Evolutionary conservation across 139 green algal genomes (phyloP).

Genomic region (Pycnococcus provasolii): DNA sequence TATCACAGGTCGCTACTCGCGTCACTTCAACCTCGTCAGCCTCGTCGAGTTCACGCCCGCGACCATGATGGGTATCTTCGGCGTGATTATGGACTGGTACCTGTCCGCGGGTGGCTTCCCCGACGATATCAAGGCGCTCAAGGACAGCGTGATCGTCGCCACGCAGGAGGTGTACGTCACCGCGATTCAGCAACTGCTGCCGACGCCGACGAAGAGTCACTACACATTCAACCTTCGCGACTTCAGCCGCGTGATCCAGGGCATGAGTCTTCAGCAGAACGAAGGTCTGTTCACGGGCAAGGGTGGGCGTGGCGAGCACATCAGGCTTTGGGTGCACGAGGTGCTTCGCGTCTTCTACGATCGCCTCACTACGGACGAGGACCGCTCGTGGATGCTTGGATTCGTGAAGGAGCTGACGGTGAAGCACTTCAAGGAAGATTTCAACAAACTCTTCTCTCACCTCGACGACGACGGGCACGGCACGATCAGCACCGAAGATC

Average conservation of each 20-base stretch:
- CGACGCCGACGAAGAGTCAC: constrained; percentile 35
- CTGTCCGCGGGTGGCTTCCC: constrained; percentile 7
- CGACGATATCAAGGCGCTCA: constrained; percentile 6
- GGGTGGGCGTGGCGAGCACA: constrained; percentile 9
- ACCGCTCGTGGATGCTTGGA: constrained; percentile 33
- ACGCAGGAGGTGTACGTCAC: constrained; percentile 32
- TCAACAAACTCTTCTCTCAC: constrained; percentile 36
- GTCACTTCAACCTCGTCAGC: constrained; percentile 32
- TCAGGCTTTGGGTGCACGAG: constrained; percentile 47
- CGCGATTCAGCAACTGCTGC: constrained; percentile 24
- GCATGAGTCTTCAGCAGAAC: constrained; percentile 21
- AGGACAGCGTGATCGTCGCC: constrained; percentile 13
- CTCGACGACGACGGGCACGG: constrained; percentile 5
- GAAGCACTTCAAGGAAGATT: constrained; percentile 58
- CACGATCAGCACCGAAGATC: constrained; percentile 31
- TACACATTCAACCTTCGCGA: constrained; percentile 41
- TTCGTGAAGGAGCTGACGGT: constrained; percentile 39
- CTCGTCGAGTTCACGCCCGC: constrained; percentile 20
- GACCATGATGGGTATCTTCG: constrained; percentile 29
- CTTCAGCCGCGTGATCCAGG: constrained; percentile 33
- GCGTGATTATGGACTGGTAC: constrained; percentile 26
- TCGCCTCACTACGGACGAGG: constrained; percentile 39
- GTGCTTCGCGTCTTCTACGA: constrained; percentile 43
- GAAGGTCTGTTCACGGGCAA: not conserved
- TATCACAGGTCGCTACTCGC: constrained; percentile 29